phyloP scores from a whole-genome alignment of 768 basidiomycete genomes.

The Gloeostereum incarnatum region DNA sequence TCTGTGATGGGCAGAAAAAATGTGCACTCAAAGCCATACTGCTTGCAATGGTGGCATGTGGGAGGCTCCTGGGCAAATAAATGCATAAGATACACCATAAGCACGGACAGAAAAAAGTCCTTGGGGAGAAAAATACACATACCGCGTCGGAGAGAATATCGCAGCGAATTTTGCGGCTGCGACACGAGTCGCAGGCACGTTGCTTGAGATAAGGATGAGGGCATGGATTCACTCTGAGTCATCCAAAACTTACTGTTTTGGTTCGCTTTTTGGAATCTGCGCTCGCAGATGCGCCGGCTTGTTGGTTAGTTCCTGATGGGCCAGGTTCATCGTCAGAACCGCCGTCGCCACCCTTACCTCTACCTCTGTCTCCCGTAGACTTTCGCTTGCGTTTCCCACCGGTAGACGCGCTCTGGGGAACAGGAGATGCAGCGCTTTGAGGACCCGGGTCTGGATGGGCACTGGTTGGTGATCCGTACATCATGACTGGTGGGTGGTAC shows the following conservation, averaged over 20 bases:
- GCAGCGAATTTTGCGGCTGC: slow-evolving; percentile 89
- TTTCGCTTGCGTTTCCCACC: slow-evolving; percentile 60
- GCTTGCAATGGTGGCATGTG: slow-evolving; percentile 90
- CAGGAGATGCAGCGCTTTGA: slow-evolving; percentile 3
- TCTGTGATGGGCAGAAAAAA: slow-evolving; percentile 98
- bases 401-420: slow-evolving; percentile 24
- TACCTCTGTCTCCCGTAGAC: slow-evolving; percentile 21
- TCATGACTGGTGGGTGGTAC: slow-evolving; percentile 63
- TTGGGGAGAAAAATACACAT: slow-evolving; percentile 3
- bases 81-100: slow-evolving; percentile 1
- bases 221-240: neutral
- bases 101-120: neutral
- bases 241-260: slow-evolving; percentile 53
- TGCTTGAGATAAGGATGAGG: slow-evolving; percentile 21
- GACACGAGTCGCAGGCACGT: slow-evolving; percentile 88
- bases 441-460: slow-evolving; percentile 27
- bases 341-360: slow-evolving; percentile 32
- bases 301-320: slow-evolving; percentile 38
- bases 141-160: slow-evolving; percentile 71
- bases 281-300: slow-evolving; percentile 22
- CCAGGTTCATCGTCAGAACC: slow-evolving; percentile 57
- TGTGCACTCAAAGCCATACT: slow-evolving; percentile 89
- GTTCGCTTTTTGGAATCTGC: slow-evolving; percentile 79
- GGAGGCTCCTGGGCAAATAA: slow-evolving; percentile 47
- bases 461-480: slow-evolving; percentile 43